Conservation (phyloP, 1,139 yeast genomes). For the Nakaseomyces nivariensis region DNA sequence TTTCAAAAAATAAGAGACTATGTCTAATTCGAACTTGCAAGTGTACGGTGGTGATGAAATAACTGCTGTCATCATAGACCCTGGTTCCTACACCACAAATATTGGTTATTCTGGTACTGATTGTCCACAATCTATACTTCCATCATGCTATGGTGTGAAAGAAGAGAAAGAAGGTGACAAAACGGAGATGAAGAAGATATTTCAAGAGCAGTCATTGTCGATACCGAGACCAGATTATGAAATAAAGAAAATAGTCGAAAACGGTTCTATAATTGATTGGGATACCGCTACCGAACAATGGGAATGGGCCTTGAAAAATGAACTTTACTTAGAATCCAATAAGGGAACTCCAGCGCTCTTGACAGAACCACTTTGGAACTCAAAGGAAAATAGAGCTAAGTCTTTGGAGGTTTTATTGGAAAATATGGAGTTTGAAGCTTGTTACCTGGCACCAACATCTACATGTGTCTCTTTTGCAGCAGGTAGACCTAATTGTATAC, state of each 20-base stretch:
- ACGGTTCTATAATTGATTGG: conserved; percentile 61
- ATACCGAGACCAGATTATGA: conserved; percentile 46
- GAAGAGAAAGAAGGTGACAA: conserved; percentile 8
- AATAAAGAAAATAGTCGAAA: conserved; percentile 48
- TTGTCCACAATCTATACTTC: conserved; percentile 65
- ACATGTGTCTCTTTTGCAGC: conserved; percentile 88
- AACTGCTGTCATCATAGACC: conserved; percentile 83
- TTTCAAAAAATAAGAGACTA: conserved; percentile 1
- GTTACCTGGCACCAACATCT: conserved; percentile 75
- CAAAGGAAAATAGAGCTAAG: conserved; percentile 55
- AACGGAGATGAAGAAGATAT: conserved; percentile 25
- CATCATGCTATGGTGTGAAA: conserved; percentile 45
- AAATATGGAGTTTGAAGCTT: conserved; percentile 68
- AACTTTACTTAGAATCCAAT: conserved; percentile 20
- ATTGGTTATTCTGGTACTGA: conserved; percentile 95
- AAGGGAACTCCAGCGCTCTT: conserved; percentile 33
- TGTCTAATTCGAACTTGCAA: conserved; percentile 30
- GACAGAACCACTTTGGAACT: conserved; percentile 49
- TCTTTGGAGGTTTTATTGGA: conserved; percentile 73
- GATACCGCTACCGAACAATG: conserved; percentile 65
- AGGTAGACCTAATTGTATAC: conserved; percentile 87
- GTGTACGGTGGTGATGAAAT: conserved; percentile 72
- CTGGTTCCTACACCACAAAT: conserved; percentile 76
- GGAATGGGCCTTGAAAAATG: conserved; percentile 38
- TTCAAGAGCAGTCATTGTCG: conserved; percentile 48